Evolutionary conservation across 2,329 filamentous ascomycete species (phyloP), one percentile per base, ranked within the genome.

Genomic region (Fusarium udum): DNA sequence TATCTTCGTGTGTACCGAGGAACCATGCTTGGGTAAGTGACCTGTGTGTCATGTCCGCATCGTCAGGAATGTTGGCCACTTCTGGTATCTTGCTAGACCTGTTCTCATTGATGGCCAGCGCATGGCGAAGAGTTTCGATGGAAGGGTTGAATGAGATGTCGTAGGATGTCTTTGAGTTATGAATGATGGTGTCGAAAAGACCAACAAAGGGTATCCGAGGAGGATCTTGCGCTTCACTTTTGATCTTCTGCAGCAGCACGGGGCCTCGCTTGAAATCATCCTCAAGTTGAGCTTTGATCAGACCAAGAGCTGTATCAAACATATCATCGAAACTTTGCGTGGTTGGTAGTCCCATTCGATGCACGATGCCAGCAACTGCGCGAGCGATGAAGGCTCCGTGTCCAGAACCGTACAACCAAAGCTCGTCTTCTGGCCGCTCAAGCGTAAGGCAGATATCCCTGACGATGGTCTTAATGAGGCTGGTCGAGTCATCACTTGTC

Each of bases 21-120:
- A 78, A 78, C 76, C 76, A 78, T 10, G 75, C 73, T 39, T 78
- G 75, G 13, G 67, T 52, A 10, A 77, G 60, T 3, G 76, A 78
- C 11, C 66, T 55, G 3, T 53, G 56, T 13, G 61, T 49, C 57
- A 65, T 63, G 4, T 74, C 67, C 2, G 64, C 49, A n/a, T 70
- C 61, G 3, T 61, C 53, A 10, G 73, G 69, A 1, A 70, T 40
- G 1, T 39, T 49, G 14, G 72, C 43, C 2, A 67, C 20, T 13
- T 75, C 68, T 1, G 66, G 65, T 24, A 39, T 14, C 18, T 55
- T 71, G 22, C 20, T 63, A 10, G 69, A 72, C 9, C 46, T 67
- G 7, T 61, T 78, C 18, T 78, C 76, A 36, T 76, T 78, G 7
- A 78, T 70, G 0, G 76, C 73, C 11, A 78, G 18, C 5, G 75